Evolutionary conservation across 176 grass and related monocot genomes (phyloP).

Genomic region (Elymus sibiricus): DNA sequence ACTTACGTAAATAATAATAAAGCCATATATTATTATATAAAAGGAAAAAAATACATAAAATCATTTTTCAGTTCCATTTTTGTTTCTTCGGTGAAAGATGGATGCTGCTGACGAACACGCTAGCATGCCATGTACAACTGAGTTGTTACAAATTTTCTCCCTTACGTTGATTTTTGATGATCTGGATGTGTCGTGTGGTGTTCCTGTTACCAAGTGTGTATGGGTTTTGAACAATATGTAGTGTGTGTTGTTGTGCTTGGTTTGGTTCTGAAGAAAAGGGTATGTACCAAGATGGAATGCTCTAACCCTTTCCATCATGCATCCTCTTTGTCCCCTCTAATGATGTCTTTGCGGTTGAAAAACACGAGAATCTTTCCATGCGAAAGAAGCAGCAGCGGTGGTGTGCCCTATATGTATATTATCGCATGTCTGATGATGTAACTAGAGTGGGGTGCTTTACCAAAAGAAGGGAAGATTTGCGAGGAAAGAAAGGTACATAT

Average conservation of each 20-base stretch:
- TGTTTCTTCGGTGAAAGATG: neutral
- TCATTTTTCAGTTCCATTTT: neutral
- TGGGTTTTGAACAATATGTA: neutral
- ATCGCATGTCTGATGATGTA: neutral
- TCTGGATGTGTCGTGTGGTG: neutral
- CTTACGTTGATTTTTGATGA: neutral
- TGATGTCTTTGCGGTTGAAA: neutral
- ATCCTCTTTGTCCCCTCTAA: neutral
- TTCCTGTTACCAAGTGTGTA: neutral
- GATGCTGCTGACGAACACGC: slow-evolving; percentile 16
- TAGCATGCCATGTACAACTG: slow-evolving; percentile 23
- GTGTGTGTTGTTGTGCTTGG: neutral
- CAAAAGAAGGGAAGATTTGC: neutral
- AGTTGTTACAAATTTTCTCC: neutral
- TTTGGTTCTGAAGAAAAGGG: neutral
- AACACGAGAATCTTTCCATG: neutral
- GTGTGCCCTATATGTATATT: no score
- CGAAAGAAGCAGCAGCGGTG: neutral
- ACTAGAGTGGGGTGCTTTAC: neutral
- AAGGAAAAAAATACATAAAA: neutral
- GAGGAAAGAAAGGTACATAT: neutral
- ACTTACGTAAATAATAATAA: no score
- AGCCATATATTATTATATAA: neutral
- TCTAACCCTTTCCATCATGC: neutral
- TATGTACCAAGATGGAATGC: neutral